These are phyloP conservation scores for Chrysoporthe austroafricana DNA, from an alignment of 2,329 filamentous ascomycete genomes.

Conservation along the genomic window DNA sequence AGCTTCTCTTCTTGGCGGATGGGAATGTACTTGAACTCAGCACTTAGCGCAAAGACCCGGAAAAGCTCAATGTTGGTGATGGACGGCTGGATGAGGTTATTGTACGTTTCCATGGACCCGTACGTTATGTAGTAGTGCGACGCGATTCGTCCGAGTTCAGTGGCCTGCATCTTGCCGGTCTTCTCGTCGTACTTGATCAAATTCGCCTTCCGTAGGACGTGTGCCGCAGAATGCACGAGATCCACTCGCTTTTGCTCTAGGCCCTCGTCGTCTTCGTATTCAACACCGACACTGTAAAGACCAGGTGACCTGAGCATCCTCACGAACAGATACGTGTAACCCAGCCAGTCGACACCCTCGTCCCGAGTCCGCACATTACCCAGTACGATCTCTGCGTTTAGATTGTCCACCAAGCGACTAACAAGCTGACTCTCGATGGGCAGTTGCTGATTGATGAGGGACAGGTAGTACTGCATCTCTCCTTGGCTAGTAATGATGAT, in stretches of 20 bases:
- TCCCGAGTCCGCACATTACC: slow-evolving; percentile 91
- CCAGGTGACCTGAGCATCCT: slow-evolving; percentile 96
- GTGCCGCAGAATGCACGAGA: slow-evolving; percentile 89
- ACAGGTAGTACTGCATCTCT: slow-evolving; percentile 97
- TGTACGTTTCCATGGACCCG: slow-evolving; percentile 96
- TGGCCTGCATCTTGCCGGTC: slow-evolving; percentile 83
- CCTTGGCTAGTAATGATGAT: slow-evolving; percentile 97
- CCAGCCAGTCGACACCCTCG: slow-evolving; percentile 98
- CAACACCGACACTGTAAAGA: slow-evolving; percentile 91
- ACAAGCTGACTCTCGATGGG: slow-evolving; percentile 97
- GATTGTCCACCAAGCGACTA: slow-evolving; percentile 89
- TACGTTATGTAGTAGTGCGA: slow-evolving; percentile 99
- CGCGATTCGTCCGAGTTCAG: slow-evolving; percentile 91
- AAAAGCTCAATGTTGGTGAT: slow-evolving; percentile 96
- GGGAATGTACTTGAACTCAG: slow-evolving; percentile 98
- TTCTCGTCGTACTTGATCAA: slow-evolving; percentile 96
- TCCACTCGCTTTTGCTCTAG: slow-evolving; percentile 98
- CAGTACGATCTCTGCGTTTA: slow-evolving; percentile 94
- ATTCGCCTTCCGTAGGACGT: slow-evolving; percentile 82
- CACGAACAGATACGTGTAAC: slow-evolving; percentile 97
- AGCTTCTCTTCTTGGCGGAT: slow-evolving; percentile 97
- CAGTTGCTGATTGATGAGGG: slow-evolving; percentile 92
- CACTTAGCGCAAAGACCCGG: slow-evolving; percentile 92
- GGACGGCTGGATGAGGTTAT: slow-evolving; percentile 89
- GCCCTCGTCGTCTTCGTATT: slow-evolving; percentile 90